These are phyloP conservation scores for Cladorrhinum sp. DNA, from an alignment of 2,329 filamentous ascomycete genomes.

Conservation along the genomic window DNA sequence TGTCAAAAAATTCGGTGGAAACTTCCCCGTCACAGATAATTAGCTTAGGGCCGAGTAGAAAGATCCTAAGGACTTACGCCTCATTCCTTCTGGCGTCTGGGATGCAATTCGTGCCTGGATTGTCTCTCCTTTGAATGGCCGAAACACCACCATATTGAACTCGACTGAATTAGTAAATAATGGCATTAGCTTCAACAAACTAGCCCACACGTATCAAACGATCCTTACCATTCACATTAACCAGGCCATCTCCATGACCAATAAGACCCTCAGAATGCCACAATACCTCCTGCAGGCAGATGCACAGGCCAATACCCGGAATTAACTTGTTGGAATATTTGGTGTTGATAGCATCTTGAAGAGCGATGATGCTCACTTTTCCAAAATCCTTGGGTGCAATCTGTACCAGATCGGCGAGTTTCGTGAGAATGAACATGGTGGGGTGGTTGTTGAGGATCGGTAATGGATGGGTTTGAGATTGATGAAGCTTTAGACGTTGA, in stretches of 20 bases:
- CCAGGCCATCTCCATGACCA: slow-evolving; percentile 84
- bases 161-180: slow-evolving; percentile 61
- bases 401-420: slow-evolving; percentile 90
- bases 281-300: slow-evolving; percentile 88
- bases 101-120: slow-evolving; percentile 80
- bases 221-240: slow-evolving; percentile 84
- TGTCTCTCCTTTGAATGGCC: slow-evolving; percentile 93
- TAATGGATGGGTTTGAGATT: neutral
- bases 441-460: too few species aligned
- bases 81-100: slow-evolving; percentile 68
- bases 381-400: slow-evolving; percentile 86
- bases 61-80: slow-evolving; percentile 46
- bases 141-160: slow-evolving; percentile 89
- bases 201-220: neutral
- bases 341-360: slow-evolving; percentile 94
- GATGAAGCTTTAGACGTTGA: neutral
- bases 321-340: slow-evolving; percentile 91
- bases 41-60: neutral
- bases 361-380: slow-evolving; percentile 75
- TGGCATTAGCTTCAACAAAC: neutral
- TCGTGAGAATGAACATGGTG: slow-evolving; percentile 48
- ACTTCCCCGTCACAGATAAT: slow-evolving; percentile 45
- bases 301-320: slow-evolving; percentile 84
- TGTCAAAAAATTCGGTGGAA: slow-evolving; percentile 88
- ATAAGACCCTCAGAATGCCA: slow-evolving; percentile 91